Base-by-base conservation (phyloP, 1,284 basidiomycete genomes). In the Pholiota adiposa region DNA sequence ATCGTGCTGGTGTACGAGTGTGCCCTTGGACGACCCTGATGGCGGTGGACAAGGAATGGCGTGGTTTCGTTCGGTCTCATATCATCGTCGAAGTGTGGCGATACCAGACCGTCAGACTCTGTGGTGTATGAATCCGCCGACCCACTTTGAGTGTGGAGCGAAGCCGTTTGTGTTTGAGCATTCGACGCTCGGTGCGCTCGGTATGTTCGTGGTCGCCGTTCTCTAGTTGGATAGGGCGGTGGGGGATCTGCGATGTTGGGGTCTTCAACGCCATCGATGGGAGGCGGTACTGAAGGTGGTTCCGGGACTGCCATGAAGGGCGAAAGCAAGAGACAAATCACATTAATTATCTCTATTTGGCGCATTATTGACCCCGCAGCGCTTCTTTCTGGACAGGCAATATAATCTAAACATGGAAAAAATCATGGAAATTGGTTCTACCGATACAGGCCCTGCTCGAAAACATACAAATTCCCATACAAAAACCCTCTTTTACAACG, bases 181-280 rank as follows among this genome's bases (percentile, higher is more conserved):
- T 52, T 46, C 27, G 34, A 54, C 11, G 48, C 57, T 18, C 63
- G 60, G 44, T 18, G 67, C 48, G 59, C 34, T 59, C 62, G 75
- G 29, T 66, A 67, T 3, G 72, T 53, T 29, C 83, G 75, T 7
- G 71, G 62, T 31, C 82, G 79, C n/a, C 83, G 77, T 63, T 81
- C 78, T 55, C 78, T 75, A 0, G 84, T 81, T 36, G 86, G 88
- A 69, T 89, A 90, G 0, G 87, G 88, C 0, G 87, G 87, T 11
- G 87, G 87, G 0, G 88, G 87, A 62, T 89, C 87, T 19, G 66
- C 48, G 18, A 67, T 66, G 29, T 59, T 46, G 12, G 58, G 51
- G 46, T 65, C 64, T 25, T 55, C 54, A 16, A 55, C 18, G 16
- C 40, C 41, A 23, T 48, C 29, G 29, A 34, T 31, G 34, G 31